A percentile compares a stretch with the other conserved stretches of the same genome.
Conservation (phyloP, 2,329 filamentous ascomycete genomes). For the Aspergillus sp. region DNA sequence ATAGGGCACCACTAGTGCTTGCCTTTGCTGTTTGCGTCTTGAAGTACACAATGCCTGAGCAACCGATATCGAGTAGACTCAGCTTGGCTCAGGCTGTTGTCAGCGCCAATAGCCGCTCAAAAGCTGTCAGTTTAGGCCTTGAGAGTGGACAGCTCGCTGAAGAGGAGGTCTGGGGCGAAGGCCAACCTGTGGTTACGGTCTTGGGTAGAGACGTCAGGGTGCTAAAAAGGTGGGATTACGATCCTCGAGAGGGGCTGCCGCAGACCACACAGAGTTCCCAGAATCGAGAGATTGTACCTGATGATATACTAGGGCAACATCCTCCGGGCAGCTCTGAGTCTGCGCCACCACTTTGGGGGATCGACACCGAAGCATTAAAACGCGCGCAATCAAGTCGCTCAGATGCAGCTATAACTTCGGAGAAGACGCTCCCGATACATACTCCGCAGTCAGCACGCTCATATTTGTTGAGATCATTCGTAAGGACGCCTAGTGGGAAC, state of each 20-base stretch:
- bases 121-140: conserved; percentile 73
- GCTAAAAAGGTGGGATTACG: conserved; percentile 75
- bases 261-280: conserved; percentile 26
- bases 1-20: conserved; percentile 77
- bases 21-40: conserved; percentile 75
- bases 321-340: conserved; percentile 5
- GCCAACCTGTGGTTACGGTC: conserved; percentile 71
- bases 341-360: conserved; percentile 55
- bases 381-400: conserved; percentile 39
- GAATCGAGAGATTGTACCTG: conserved; percentile 1
- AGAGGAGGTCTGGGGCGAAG: conserved; percentile 70
- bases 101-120: conserved; percentile 74
- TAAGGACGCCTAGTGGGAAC: conserved; percentile 14
- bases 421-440: conserved; percentile 66
- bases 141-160: conserved; percentile 65
- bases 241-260: conserved; percentile 51
- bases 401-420: conserved; percentile 19
- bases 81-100: conserved; percentile 83
- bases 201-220: conserved; percentile 74
- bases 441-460: conserved; percentile 67
- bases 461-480: conserved; percentile 55
- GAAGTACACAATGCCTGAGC: conserved; percentile 79
- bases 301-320: conserved; percentile 16
- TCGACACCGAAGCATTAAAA: conserved; percentile 58
- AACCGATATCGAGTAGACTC: conserved; percentile 78